phyloP scores from a whole-genome alignment of 495 filamentous ascomycete species.

The Physcia stellaris region DNA sequence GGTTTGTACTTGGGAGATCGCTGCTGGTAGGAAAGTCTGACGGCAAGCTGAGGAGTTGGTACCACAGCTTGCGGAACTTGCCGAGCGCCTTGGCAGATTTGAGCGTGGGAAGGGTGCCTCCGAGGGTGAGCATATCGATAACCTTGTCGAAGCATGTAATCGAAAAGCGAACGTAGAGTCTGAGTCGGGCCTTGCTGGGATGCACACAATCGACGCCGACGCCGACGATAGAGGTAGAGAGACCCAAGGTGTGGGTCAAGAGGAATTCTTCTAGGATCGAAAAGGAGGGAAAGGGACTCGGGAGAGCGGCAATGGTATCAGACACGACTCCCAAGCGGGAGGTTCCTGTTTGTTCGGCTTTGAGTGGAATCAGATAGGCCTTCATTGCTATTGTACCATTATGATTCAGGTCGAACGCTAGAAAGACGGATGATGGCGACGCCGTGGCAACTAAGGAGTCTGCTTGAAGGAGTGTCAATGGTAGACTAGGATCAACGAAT shows the following conservation, averaged over 20 bases:
- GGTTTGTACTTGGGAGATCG: constrained; percentile 7
- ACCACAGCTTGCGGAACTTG: constrained; percentile 12
- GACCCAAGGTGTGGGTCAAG: constrained; percentile 1
- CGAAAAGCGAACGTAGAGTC: constrained; percentile 21
- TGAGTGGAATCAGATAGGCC: constrained; percentile 18
- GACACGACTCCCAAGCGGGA: constrained; percentile 13
- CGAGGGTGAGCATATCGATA: constrained; percentile 19
- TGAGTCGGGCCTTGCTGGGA: constrained; percentile 19
- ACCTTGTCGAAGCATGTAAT: constrained; percentile 18
- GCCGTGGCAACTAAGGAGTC: not conserved
- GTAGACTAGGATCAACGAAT: no score
- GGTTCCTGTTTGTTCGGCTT: constrained; percentile 8
- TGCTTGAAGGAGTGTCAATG: not conserved
- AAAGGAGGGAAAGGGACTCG: constrained; percentile 7
- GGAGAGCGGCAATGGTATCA: constrained; percentile 11
- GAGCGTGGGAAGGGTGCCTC: constrained; percentile 11
- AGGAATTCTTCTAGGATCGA: constrained; percentile 1
- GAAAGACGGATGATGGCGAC: constrained; percentile 17
- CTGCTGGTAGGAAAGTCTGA: constrained; percentile 5
- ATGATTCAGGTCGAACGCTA: constrained; percentile 18
- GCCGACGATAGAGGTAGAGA: constrained; percentile 13
- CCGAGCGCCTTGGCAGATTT: constrained; percentile 5
- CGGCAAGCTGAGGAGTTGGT: constrained; percentile 11
- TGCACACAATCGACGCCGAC: constrained; percentile 23
- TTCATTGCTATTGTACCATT: constrained; percentile 10